These are phyloP conservation scores for Drosera capensis DNA, from an alignment of 148 eudicot species.

Conservation along the genomic window DNA sequence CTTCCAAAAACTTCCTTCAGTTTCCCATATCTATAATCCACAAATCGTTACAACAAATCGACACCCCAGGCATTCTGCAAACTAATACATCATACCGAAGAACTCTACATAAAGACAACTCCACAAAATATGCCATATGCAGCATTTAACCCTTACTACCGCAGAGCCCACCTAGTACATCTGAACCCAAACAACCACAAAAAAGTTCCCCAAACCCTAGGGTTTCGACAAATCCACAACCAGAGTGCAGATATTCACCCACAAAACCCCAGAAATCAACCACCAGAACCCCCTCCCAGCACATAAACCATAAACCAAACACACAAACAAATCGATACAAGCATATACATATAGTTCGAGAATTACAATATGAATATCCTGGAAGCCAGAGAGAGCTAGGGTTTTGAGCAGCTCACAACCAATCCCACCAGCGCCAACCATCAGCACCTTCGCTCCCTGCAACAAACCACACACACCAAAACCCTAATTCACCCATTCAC, in stretches of 20 bases:
- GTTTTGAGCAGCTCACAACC: slow-evolving; percentile 97
- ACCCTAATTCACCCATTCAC: not conserved
- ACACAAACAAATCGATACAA: not conserved
- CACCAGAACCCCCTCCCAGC: not conserved
- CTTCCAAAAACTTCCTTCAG: too few relatives aligned
- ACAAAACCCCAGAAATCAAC: not conserved
- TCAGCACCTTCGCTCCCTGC: slow-evolving; percentile 77
- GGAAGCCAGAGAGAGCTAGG: slow-evolving; percentile 83
- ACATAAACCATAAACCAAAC: not conserved
- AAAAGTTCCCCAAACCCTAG: not conserved
- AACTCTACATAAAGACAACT: too few relatives aligned
- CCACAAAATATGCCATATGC: too few relatives aligned
- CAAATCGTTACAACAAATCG: too few relatives aligned
- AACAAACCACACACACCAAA: not conserved
- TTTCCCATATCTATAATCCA: too few relatives aligned
- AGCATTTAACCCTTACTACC: too few relatives aligned
- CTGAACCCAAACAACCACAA: not conserved
- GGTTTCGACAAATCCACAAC: not conserved
- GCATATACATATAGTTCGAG: too few relatives aligned
- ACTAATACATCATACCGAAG: too few relatives aligned
- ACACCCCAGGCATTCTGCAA: too few relatives aligned
- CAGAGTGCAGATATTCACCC: not conserved
- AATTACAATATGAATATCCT: slow-evolving; percentile 74
- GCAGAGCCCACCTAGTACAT: too few relatives aligned
- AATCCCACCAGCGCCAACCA: slow-evolving; percentile 99